Conservation (phyloP, 1,284 basidiomycete genomes). For the Ganoderma resinaceum region DNA sequence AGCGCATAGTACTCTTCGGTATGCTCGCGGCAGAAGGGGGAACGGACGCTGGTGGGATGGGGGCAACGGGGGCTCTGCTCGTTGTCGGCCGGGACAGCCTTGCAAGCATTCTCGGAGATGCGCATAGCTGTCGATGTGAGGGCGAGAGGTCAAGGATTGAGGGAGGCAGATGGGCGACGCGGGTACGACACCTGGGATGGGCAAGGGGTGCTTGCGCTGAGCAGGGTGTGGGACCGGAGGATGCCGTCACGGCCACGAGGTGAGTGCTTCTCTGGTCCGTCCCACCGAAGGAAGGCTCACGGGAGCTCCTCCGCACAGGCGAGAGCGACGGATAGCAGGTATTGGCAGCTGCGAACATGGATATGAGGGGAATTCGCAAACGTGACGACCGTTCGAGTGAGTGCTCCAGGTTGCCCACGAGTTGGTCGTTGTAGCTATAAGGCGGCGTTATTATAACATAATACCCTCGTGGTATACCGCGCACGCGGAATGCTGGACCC, state of each 20-base stretch:
- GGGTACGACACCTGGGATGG: background rate
- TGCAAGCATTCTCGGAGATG: background rate
- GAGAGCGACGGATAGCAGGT: background rate
- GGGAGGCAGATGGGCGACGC: background rate
- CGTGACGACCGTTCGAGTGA: no score
- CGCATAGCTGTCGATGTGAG: background rate
- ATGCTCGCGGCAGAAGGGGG: background rate
- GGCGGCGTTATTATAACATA: no score
- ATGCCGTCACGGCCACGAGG: background rate
- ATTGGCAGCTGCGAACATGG: no score
- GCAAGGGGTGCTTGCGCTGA: background rate
- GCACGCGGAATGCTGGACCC: no score
- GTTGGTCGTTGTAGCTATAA: no score
- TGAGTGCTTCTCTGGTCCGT: background rate
- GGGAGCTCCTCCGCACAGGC: background rate
- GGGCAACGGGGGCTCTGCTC: background rate
- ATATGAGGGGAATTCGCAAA: no score
- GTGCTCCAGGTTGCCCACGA: no score
- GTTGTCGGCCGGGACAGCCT: background rate
- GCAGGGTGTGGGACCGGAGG: background rate
- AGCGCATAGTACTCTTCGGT: background rate
- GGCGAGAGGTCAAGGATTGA: background rate
- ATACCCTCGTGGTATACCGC: no score
- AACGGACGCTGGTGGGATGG: background rate
- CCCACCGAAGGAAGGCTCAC: background rate